A percentile compares a stretch with the other conserved stretches of the same genome.
These are phyloP conservation scores for Ustilago cynodontis DNA, from an alignment of 1,284 basidiomycete genomes.

Conservation along the genomic window DNA sequence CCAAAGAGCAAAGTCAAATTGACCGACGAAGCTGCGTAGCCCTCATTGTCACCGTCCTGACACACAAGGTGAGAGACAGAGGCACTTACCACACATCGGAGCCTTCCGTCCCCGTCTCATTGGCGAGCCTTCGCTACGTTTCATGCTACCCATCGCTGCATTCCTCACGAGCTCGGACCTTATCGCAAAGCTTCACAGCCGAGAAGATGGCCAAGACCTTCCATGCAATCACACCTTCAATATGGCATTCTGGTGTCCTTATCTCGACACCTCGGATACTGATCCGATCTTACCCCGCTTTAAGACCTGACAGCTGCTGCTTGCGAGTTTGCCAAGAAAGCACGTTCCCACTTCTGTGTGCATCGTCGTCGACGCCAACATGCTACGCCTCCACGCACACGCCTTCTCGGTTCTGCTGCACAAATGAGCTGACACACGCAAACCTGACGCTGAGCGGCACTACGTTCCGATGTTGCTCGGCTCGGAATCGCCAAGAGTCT, in stretches of 20 bases:
- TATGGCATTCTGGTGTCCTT: background rate
- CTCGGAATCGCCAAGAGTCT: background rate
- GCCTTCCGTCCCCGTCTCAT: background rate
- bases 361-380: background rate
- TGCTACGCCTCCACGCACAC: conserved; percentile 6
- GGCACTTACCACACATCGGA: background rate
- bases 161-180: background rate
- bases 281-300: background rate
- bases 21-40: background rate
- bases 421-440: background rate
- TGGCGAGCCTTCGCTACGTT: background rate
- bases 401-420: background rate
- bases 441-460: conserved; percentile 3
- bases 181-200: conserved; percentile 3
- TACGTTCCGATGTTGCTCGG: conserved; percentile 4
- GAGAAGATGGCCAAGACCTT: conserved; percentile 18
- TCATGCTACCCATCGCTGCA: conserved; percentile 7
- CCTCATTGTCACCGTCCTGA: background rate
- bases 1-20: background rate
- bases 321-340: conserved; percentile 12
- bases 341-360: background rate
- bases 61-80: background rate
- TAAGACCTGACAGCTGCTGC: background rate
- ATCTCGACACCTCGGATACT: conserved; percentile 2
- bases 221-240: background rate